Percentiles rank a stretch among this genome's conserved stretches.
phyloP scores from a whole-genome alignment of 805 yeast genomes.

The Saccharomycopsis javanensis region DNA sequence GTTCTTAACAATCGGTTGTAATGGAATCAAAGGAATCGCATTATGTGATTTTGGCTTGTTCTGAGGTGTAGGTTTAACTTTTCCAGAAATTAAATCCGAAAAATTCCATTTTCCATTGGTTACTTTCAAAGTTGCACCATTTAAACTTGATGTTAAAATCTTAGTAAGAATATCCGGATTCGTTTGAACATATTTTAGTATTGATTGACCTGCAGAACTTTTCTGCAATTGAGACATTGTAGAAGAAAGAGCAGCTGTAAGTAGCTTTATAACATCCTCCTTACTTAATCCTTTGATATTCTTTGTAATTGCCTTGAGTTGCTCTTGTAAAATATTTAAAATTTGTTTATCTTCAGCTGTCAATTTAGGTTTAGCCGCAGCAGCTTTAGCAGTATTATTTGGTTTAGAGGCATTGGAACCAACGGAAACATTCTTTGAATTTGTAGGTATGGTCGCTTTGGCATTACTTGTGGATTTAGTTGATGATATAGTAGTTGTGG shows the following conservation, averaged over 20 bases:
- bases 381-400: conserved; percentile 14
- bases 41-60: conserved; percentile 15
- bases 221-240: conserved; percentile 85
- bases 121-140: conserved; percentile 60
- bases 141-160: conserved; percentile 70
- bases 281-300: conserved; percentile 69
- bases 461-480: not conserved
- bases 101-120: conserved; percentile 45
- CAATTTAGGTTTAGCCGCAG: conserved; percentile 7
- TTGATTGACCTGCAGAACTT: conserved; percentile 71
- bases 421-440: conserved; percentile 24
- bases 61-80: conserved; percentile 11
- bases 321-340: conserved; percentile 76
- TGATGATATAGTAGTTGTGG: not conserved
- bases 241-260: conserved; percentile 87
- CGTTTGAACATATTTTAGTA: conserved; percentile 66
- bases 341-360: conserved; percentile 44
- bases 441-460: conserved; percentile 21
- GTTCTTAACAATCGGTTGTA: conserved; percentile 18
- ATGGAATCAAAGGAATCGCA: conserved; percentile 19
- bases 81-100: conserved; percentile 26
- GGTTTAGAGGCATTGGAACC: conserved; percentile 23
- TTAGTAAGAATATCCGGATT: conserved; percentile 75
- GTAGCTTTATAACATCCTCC: conserved; percentile 70
- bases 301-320: conserved; percentile 68